Evolutionary conservation across 2,329 filamentous ascomycete species (phyloP), one percentile per base, ranked within the genome.

Genomic region (Torrubiellomyces zombiae): DNA sequence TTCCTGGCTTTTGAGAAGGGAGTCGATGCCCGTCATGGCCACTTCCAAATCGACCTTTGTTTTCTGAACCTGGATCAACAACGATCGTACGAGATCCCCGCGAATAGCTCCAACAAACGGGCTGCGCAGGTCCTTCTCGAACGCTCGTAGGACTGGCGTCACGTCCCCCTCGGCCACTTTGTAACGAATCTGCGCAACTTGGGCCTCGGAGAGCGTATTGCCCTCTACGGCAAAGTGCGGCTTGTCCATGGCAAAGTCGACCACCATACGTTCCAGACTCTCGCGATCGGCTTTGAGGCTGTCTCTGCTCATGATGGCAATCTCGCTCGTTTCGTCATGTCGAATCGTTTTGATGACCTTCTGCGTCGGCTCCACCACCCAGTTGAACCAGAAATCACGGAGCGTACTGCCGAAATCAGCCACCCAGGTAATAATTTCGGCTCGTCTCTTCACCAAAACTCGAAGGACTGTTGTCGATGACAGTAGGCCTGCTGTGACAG

Each of bases 21-120:
- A 72, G 56, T 98, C 86, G 36, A 98, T 98, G 11, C 89, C 89
- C 31, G 79, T 82, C 56, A 98, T 85, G 9, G 89, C 89, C 32
- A 95, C 75, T 50, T 98, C 89, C 9, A 98, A 73, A 43, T 98
- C 89, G 7, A 98, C 89, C 57, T 98, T 98, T 13, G 89, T 95
- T 62, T 98, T 98, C 44, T 98, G 89, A 18, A 98, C 75, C 45
- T 98, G 89, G 28, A 98, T 95, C 21, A 98, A 61, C 15, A 98
- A 67, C 4, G 86, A 83, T 25, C 86, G 75, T 18, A 95, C 67
- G 15, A 98, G 63, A 40, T 95, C 86, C 8, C 89, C 89, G 16
- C 72, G 68, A 11, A 98, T 53, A 0, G 85, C 80, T 6, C 86
- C 85, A 27, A 74, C 60, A 32, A 98, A 72, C 1, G 89, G 89